Evolutionary conservation across 805 yeast genomes (phyloP), one percentile per base, ranked within the genome.

Genomic region (Wickerhamiella sorbophila): DNA sequence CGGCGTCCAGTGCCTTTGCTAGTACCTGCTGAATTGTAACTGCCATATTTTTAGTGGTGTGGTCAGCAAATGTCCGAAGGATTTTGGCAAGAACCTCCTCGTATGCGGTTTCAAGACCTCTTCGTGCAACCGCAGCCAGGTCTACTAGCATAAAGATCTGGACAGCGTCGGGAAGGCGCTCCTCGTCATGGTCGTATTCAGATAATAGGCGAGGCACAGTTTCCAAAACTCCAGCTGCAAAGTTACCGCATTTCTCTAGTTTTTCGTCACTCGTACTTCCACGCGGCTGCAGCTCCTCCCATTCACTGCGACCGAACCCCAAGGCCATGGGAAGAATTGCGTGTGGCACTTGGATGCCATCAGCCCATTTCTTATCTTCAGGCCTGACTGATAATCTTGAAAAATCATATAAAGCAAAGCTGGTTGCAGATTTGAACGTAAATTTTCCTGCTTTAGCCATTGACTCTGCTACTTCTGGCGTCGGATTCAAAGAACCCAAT

Each of bases 201-300:
- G 42, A 14, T 52, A 52, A 24, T 47, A 47, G 45, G 15, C 15
- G 10, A 47, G 41, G 46, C 41, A 40, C n/a, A n/a, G 29, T 19
- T 14, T 20, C 29, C 9, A 29, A 24, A 8, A 24, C 33, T 20
- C 9, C 20, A 14, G 16, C 20, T n/a, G 16, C 33, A n/a, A 14
- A 27, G 14, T 21, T 12, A 2, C 24, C 72, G 42, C 64, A 54
- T 2, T 46, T 46, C 19, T 54, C 60, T 38, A 55, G 59, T 21
- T 51, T 55, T 33, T 52, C 52, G 22, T 34, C 37, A n/a, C 19
- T 4, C 16, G 37, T 8, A 24, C 29, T 12, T 8, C 10, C 17
- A 17, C 17, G 29, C 9, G 12, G 18, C 37, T 34, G 37, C 8
- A 34, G 19, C 10, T 34, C 29, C 5, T 20, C n/a, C 37, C 37